A percentile compares a stretch with the other conserved stretches of the same genome.
phyloP scores from a whole-genome alignment of 1,284 basidiomycete species.

The Pyrrhoderma noxium region DNA sequence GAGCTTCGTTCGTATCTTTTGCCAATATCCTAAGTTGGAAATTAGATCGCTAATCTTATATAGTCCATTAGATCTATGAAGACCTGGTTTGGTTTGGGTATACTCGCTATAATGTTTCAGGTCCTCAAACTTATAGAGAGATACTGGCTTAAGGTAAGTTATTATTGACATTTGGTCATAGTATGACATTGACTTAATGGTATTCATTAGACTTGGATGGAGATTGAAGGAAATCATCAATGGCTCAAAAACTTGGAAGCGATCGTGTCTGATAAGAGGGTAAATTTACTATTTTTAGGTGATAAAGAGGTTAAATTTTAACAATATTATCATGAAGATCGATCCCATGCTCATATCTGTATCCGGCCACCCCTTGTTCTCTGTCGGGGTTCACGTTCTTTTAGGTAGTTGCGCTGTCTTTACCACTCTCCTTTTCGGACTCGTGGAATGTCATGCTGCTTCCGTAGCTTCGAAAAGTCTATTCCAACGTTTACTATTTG shows the following conservation, averaged over 20 bases:
- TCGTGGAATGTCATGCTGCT: conserved; percentile 30
- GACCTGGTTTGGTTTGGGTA: conserved; percentile 47
- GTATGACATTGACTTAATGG: neutral
- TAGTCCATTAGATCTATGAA: conserved; percentile 46
- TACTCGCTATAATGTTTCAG: conserved; percentile 43
- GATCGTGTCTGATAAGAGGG: conserved; percentile 28
- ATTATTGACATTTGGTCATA: neutral
- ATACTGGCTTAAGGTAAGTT: conserved; percentile 65
- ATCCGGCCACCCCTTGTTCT: conserved; percentile 52
- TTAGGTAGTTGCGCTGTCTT: conserved; percentile 46
- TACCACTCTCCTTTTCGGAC: conserved; percentile 24
- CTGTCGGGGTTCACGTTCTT: conserved; percentile 52
- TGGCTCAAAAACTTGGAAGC: conserved; percentile 25
- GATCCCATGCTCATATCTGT: conserved; percentile 34
- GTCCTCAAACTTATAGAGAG: conserved; percentile 53
- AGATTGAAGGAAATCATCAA: conserved; percentile 38
- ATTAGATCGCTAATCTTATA: conserved; percentile 12
- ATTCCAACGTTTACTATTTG: conserved; percentile 36
- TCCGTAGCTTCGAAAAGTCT: too few relatives aligned
- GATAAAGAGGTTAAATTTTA: too few relatives aligned
- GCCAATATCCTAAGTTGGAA: conserved; percentile 1
- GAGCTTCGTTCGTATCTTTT: conserved; percentile 51
- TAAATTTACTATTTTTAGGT: too few relatives aligned
- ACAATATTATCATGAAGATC: conserved; percentile 5
- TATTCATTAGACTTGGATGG: conserved; percentile 46